Evolutionary conservation across 1,284 basidiomycete species (phyloP), one percentile per base, ranked within the genome.

Genomic region (Hemileia vastatrix): DNA sequence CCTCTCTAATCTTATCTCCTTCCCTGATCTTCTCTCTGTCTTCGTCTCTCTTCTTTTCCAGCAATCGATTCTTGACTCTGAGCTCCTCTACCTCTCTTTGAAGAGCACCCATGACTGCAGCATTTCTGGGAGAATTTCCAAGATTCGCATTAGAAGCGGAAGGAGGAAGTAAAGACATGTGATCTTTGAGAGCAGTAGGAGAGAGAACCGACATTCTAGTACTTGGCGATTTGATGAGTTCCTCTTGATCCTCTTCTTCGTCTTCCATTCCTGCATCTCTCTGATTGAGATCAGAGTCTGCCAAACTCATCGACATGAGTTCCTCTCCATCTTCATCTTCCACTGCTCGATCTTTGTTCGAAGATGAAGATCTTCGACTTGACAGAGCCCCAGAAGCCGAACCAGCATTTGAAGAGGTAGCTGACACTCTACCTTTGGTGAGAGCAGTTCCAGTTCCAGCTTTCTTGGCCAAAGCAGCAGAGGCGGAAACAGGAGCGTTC

Each of bases 21-120:
- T 87, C 84, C 57, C 87, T 83, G 27, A 96, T 81, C 65, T 84
- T 84, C n/a, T 86, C 85, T 0, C 87, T 81, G 71, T 96, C 94
- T 66, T 96, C 92, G 1, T 84, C 82, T 13, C 90, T 85, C 71
- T 90, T 86, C n/a, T 83, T 83, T 78, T 98, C 94, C 21, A 95
- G 79, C 3, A 94, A 83, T 32, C 89, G 83, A 19, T 89, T 80
- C 76, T 89, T 90, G 55, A 86, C 86, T 44, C 86, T 84, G 53
- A 92, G 79, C 75, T 94, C 90, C 76, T 77, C 76, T 31, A 68
- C 54, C 55, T 71, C 70, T 33, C 67, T 65, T 27, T 67, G 67
- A 6, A 72, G 48, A 27, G 44, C 56, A 57, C 9, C 27, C 56
- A 51, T 31, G 15, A 40, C 43, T 48, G 56, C 23, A 15, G 44